phyloP scores from a whole-genome alignment of 495 filamentous ascomycete genomes.

The Xanthoparmelia taractica region DNA sequence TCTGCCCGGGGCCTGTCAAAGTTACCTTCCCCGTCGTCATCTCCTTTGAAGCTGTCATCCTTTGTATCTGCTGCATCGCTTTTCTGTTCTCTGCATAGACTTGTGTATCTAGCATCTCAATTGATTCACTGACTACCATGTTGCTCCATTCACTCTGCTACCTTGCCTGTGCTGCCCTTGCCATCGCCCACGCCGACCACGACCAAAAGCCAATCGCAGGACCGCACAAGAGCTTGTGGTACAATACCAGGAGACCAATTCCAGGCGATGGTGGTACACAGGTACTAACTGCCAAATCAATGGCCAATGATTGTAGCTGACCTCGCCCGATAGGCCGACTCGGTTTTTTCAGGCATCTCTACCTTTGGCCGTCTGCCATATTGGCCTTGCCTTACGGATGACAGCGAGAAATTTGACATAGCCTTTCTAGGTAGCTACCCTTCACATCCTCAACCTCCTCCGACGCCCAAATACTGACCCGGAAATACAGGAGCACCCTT shows the following conservation, averaged over 20 bases:
- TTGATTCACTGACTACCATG: neutral
- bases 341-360: constrained; percentile 62
- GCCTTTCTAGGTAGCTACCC: constrained; percentile 57
- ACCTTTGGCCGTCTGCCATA: constrained; percentile 76
- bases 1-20: constrained; percentile 5
- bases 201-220: constrained; percentile 49
- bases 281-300: constrained; percentile 29
- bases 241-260: constrained; percentile 49
- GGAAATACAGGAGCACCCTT: constrained; percentile 46
- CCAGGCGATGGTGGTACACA: constrained; percentile 64
- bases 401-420: constrained; percentile 68
- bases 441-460: neutral
- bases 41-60: neutral
- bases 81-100: neutral
- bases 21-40: neutral
- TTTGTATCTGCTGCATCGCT: neutral
- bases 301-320: constrained; percentile 12
- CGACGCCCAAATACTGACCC: neutral
- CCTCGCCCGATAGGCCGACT: constrained; percentile 48
- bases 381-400: constrained; percentile 65
- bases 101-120: neutral
- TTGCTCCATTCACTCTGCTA: constrained; percentile 14
- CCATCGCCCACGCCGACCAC: constrained; percentile 44
- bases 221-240: constrained; percentile 54
- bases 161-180: constrained; percentile 33